phyloP scores from a whole-genome alignment of 352 stramenopile species.

The Globisporangium apiculatum region DNA sequence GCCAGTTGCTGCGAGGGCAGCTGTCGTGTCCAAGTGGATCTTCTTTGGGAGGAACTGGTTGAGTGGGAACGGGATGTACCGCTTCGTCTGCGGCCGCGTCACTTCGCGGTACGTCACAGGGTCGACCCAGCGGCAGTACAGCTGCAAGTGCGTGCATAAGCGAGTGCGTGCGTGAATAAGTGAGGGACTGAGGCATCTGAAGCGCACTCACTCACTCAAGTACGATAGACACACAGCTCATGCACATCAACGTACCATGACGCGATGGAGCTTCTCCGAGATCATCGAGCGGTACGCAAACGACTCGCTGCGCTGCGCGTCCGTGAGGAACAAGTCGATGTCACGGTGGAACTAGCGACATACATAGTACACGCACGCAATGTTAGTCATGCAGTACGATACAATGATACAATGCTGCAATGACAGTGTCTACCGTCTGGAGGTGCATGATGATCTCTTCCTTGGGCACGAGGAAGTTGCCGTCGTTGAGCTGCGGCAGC shows the following conservation, averaged over 20 bases:
- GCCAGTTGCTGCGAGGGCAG: conserved; percentile 41
- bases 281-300: conserved; percentile 80
- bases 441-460: conserved; percentile 84
- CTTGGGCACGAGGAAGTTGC: conserved; percentile 81
- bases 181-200: no score
- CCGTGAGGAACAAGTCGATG: conserved; percentile 64
- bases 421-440: conserved; percentile 45
- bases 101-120: conserved; percentile 79
- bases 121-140: conserved; percentile 83
- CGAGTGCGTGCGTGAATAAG: background rate
- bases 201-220: no score
- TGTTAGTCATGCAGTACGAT: background rate
- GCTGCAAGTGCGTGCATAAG: conserved; percentile 7
- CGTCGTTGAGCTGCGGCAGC: conserved; percentile 78
- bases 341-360: conserved; percentile 64
- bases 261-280: conserved; percentile 74
- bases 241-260: conserved; percentile 32
- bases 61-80: conserved; percentile 74
- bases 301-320: conserved; percentile 69
- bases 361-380: background rate
- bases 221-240: background rate
- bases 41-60: conserved; percentile 83
- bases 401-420: background rate
- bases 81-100: conserved; percentile 75
- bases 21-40: conserved; percentile 69